Percentiles rank a stretch among this genome's conserved stretches.
Evolutionary conservation across 176 grass and related monocot genomes (phyloP).

Genomic region (Musa troglodytarum): DNA sequence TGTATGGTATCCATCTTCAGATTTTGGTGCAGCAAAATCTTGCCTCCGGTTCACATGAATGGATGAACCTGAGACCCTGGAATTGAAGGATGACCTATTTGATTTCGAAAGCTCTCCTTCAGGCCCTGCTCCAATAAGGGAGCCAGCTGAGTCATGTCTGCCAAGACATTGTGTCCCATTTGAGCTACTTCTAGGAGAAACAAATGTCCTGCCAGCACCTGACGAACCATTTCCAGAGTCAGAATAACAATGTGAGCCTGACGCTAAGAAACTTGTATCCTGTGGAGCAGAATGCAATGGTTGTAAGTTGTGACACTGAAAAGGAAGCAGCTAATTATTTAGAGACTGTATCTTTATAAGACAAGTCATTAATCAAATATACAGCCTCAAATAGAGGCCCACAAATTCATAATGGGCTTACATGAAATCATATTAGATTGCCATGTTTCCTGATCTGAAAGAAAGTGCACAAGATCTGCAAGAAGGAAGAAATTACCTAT

Average conservation of each 20-base stretch:
- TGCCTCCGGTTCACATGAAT: slow-evolving; percentile 13
- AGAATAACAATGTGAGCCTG: slow-evolving; percentile 73
- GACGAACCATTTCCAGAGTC: slow-evolving; percentile 70
- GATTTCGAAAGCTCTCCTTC: slow-evolving; percentile 38
- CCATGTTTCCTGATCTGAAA: too few species aligned
- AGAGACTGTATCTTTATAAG: not conserved
- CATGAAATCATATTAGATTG: not conserved
- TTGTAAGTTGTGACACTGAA: not conserved
- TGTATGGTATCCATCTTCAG: slow-evolving; percentile 33
- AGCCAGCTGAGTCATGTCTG: slow-evolving; percentile 53
- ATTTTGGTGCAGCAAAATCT: slow-evolving; percentile 39
- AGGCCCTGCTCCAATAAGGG: slow-evolving; percentile 23
- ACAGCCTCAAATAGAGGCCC: not conserved
- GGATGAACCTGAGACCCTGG: slow-evolving; percentile 38
- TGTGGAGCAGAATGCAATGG: slow-evolving; percentile 28
- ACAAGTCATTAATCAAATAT: not conserved
- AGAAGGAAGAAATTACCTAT: too few species aligned
- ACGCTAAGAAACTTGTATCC: slow-evolving; percentile 49
- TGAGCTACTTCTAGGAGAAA: slow-evolving; percentile 44
- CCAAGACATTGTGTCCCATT: slow-evolving; percentile 30
- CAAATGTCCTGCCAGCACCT: slow-evolving; percentile 36
- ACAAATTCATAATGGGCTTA: not conserved
- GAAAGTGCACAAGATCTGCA: too few species aligned
- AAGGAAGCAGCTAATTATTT: not conserved
- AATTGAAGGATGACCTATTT: slow-evolving; percentile 56